Conservation (phyloP, 73 alveolate genomes). For the Blepharisma stoltei region DNA sequence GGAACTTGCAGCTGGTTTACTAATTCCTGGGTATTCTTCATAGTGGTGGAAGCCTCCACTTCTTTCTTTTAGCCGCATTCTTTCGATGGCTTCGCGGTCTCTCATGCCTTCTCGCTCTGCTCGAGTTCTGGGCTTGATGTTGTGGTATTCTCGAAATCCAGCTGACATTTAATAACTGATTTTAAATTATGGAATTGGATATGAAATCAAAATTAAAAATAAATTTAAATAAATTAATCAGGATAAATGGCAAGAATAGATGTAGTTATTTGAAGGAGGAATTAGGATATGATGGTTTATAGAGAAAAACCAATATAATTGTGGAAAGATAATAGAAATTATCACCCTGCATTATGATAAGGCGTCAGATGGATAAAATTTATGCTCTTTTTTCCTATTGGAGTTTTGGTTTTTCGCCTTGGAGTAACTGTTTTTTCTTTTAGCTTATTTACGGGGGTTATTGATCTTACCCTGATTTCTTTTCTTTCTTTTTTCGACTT, state of each 20-base stretch:
- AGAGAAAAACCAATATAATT: too few relatives aligned
- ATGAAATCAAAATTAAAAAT: background rate
- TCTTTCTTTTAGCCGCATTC: constrained; percentile 63
- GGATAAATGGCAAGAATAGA: too few relatives aligned
- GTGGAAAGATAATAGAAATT: too few relatives aligned
- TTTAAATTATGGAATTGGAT: background rate
- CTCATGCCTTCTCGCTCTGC: constrained; percentile 59
- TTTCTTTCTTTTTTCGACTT: background rate
- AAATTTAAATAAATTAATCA: background rate
- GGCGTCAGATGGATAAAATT: too few relatives aligned
- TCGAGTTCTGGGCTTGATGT: constrained; percentile 66
- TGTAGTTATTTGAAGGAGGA: too few relatives aligned
- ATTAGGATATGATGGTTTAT: too few relatives aligned
- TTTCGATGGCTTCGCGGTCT: constrained; percentile 62
- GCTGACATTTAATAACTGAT: constrained; percentile 4
- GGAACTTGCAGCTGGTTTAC: constrained; percentile 49
- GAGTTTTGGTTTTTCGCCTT: too few relatives aligned
- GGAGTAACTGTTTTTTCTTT: background rate
- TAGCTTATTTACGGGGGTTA: background rate
- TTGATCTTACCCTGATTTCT: constrained; percentile 9
- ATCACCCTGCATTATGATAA: too few relatives aligned
- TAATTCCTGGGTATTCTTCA: constrained; percentile 54
- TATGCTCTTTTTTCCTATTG: too few relatives aligned
- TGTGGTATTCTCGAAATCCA: constrained; percentile 28
- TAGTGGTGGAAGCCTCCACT: constrained; percentile 59